Conservation (phyloP, 495 filamentous ascomycete species). For the Aspergillus ellipticus region DNA sequence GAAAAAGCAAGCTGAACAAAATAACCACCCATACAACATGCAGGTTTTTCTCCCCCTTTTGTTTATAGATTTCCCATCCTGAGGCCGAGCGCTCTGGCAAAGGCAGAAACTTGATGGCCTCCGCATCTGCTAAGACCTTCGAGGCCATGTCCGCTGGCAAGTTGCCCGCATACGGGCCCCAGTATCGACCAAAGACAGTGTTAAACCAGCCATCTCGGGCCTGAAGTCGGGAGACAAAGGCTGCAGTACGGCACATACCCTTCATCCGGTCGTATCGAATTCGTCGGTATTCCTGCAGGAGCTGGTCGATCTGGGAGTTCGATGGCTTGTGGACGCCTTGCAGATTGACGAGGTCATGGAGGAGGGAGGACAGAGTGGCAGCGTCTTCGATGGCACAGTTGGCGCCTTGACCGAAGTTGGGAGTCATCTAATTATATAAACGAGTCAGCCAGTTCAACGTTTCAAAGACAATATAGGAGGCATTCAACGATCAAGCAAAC, state of each 20-base stretch:
- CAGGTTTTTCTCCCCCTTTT: background rate
- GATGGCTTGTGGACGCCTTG: background rate
- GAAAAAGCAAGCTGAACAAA: background rate
- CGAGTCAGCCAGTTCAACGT: background rate
- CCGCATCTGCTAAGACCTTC: slow-evolving; percentile 13
- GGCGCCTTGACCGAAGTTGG: slow-evolving; percentile 29
- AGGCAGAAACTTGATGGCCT: slow-evolving; percentile 3
- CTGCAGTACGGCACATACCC: slow-evolving; percentile 11
- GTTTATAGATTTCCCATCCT: slow-evolving; percentile 6
- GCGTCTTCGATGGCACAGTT: slow-evolving; percentile 29
- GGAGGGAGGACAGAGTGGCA: slow-evolving; percentile 14
- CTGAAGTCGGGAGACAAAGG: slow-evolving; percentile 14
- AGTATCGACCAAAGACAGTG: slow-evolving; percentile 15
- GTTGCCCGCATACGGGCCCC: slow-evolving; percentile 10
- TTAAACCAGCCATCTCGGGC: slow-evolving; percentile 11
- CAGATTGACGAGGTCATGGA: slow-evolving; percentile 1
- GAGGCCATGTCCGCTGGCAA: slow-evolving; percentile 18
- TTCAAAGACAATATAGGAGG: background rate
- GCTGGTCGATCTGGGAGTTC: background rate
- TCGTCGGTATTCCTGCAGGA: slow-evolving; percentile 5
- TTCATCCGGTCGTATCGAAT: slow-evolving; percentile 9
- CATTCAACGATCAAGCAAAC: slow-evolving; percentile 3
- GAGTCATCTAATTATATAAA: slow-evolving; percentile 19
- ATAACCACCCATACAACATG: background rate
- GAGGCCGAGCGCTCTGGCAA: background rate